Evolutionary conservation across 2,329 filamentous ascomycete genomes (phyloP).

Genomic region (Hortaea sp.): DNA sequence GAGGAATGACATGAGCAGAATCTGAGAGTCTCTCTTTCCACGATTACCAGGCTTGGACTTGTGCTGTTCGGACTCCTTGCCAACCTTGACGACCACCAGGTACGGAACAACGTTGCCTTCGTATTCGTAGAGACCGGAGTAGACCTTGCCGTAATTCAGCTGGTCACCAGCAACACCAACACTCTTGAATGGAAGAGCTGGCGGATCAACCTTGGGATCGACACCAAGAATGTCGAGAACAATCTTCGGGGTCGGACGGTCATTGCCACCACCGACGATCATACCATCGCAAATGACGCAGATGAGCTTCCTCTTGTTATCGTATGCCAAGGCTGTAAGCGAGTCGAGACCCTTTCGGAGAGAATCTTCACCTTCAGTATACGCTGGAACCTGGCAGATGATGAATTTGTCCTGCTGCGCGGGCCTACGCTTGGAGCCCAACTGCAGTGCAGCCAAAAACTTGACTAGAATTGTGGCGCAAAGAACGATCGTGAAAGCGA

Average conservation of each 20-base stretch:
- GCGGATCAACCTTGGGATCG: constrained; percentile 91
- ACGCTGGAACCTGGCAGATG: constrained; percentile 94
- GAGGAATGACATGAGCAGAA: constrained; percentile 91
- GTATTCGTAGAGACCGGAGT: constrained; percentile 93
- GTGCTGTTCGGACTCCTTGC: constrained; percentile 86
- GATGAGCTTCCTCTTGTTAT: constrained; percentile 96
- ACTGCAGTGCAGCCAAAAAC: constrained; percentile 85
- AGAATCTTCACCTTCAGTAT: constrained; percentile 95
- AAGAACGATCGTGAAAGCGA: constrained; percentile 78
- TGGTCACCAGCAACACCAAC: constrained; percentile 82
- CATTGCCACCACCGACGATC: constrained; percentile 92
- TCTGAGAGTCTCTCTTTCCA: constrained; percentile 96
- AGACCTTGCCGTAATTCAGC: constrained; percentile 97
- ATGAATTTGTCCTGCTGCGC: constrained; percentile 95
- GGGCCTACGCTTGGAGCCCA: constrained; percentile 83
- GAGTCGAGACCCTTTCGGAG: constrained; percentile 89
- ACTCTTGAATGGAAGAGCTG: constrained; percentile 86
- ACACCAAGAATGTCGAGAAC: constrained; percentile 95
- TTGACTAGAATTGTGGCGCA: constrained; percentile 73
- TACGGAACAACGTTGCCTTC: constrained; percentile 98
- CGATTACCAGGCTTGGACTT: constrained; percentile 94
- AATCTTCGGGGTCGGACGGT: constrained; percentile 93
- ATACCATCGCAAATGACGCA: constrained; percentile 95
- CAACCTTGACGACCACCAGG: constrained; percentile 89
- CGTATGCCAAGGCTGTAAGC: constrained; percentile 85